These are phyloP conservation scores for Acacia melanoxylon DNA, from an alignment of 306 rosid genomes.

Conservation along the genomic window DNA sequence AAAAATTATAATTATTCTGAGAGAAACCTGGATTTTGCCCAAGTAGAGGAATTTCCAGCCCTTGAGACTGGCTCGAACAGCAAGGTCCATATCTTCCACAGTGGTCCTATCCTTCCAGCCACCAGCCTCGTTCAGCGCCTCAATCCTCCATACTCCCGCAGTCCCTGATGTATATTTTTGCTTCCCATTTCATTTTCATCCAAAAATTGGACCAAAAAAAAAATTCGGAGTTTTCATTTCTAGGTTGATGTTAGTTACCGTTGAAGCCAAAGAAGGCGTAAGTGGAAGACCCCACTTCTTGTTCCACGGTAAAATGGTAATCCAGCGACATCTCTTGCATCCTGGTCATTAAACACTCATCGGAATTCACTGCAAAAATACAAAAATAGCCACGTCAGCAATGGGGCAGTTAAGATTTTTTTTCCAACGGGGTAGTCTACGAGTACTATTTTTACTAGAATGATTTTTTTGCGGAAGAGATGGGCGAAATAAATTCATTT, in stretches of 20 bases:
- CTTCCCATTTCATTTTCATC: background rate
- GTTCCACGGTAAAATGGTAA: slow-evolving; percentile 93
- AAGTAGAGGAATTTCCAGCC: slow-evolving; percentile 95
- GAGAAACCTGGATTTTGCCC: slow-evolving; percentile 51
- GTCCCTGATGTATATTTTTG: slow-evolving; percentile 52
- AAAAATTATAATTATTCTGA: background rate
- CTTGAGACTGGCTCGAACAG: slow-evolving; percentile 96
- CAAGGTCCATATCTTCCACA: slow-evolving; percentile 97
- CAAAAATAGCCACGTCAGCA: slow-evolving; percentile 20
- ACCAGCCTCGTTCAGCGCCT: slow-evolving; percentile 88
- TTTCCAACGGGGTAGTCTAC: background rate
- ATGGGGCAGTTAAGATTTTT: slow-evolving; percentile 24
- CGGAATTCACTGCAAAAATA: slow-evolving; percentile 60
- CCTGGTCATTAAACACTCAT: slow-evolving; percentile 93
- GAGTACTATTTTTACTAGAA: background rate
- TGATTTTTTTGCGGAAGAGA: slow-evolving; percentile 14
- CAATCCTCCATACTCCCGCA: slow-evolving; percentile 97
- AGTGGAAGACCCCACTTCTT: slow-evolving; percentile 95
- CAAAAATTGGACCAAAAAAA: background rate
- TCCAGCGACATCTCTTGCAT: slow-evolving; percentile 98
- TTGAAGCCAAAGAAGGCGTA: slow-evolving; percentile 92
- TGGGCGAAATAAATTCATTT: slow-evolving; percentile 32
- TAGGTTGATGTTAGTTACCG: slow-evolving; percentile 37
- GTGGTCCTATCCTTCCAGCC: slow-evolving; percentile 99
- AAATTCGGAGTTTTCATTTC: background rate